phyloP scores from a whole-genome alignment of 2,329 filamentous ascomycete species.

The Colletotrichum viniferum region DNA sequence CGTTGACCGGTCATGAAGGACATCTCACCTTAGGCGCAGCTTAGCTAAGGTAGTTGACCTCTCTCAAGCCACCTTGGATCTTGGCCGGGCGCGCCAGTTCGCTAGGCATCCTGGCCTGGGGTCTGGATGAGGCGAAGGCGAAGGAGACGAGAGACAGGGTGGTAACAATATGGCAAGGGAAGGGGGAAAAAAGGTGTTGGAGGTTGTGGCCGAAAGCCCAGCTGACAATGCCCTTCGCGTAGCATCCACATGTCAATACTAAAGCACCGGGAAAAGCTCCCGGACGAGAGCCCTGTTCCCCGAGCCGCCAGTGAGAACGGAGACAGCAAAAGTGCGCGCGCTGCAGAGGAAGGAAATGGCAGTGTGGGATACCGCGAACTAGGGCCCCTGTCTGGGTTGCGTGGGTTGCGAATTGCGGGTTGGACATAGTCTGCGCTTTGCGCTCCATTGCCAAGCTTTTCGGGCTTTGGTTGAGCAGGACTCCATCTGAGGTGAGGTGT shows the following conservation, averaged over 20 bases:
- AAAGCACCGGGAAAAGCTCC: neutral
- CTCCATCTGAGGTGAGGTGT: neutral
- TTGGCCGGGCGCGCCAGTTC: neutral
- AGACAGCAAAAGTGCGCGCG: neutral
- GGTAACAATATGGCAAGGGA: neutral
- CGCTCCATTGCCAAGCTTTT: neutral
- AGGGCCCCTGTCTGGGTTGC: neutral
- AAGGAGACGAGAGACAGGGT: neutral
- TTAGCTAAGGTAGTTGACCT: conserved; percentile 2
- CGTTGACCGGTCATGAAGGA: neutral
- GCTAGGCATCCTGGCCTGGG: neutral
- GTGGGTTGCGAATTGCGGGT: neutral
- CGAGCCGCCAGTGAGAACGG: neutral
- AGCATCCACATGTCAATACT: conserved; percentile 1
- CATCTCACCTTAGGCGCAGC: neutral
- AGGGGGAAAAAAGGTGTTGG: neutral
- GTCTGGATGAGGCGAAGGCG: neutral
- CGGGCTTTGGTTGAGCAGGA: neutral
- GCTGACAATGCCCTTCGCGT: neutral
- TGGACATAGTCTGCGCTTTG: neutral
- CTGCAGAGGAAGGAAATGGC: neutral
- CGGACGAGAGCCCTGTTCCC: neutral
- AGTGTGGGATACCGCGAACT: neutral
- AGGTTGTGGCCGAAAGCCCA: neutral
- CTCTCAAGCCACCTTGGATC: neutral